These are phyloP conservation scores for Cryomyces antarcticus DNA, from an alignment of 495 filamentous ascomycete species.

Conservation along the genomic window DNA sequence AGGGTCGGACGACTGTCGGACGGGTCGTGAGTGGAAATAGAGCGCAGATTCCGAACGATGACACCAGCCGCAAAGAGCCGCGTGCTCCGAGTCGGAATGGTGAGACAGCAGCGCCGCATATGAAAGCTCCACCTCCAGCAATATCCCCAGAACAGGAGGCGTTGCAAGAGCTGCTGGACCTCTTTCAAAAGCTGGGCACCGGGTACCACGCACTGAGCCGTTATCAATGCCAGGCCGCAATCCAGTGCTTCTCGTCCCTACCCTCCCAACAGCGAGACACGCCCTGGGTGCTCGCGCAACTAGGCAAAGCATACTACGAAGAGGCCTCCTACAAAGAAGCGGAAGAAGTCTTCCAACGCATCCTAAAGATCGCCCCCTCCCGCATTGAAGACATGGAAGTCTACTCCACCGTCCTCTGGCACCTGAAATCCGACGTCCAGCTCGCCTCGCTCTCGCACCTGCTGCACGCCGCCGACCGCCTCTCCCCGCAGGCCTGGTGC, in stretches of 20 bases:
- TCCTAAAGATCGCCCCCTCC: constrained; percentile 56
- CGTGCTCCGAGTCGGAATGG: constrained; percentile 8
- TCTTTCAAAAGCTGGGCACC: constrained; percentile 62
- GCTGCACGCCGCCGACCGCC: constrained; percentile 62
- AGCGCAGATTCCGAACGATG: constrained; percentile 38
- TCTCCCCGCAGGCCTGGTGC: constrained; percentile 90
- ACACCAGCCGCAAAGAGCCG: constrained; percentile 34
- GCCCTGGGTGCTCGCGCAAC: constrained; percentile 81
- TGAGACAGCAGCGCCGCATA: not conserved
- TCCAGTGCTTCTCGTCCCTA: constrained; percentile 48
- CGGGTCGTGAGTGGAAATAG: constrained; percentile 76
- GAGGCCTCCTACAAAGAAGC: constrained; percentile 66
- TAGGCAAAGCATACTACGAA: constrained; percentile 79
- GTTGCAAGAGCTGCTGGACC: constrained; percentile 52
- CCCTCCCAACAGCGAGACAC: constrained; percentile 66
- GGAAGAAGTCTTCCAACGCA: constrained; percentile 59
- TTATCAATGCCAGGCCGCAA: constrained; percentile 57
- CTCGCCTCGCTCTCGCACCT: constrained; percentile 83
- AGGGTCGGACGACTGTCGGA: constrained; percentile 42
- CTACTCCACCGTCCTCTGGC: constrained; percentile 94
- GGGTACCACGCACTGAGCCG: constrained; percentile 58
- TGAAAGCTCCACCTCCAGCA: not conserved
- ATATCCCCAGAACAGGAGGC: constrained; percentile 35
- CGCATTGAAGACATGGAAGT: constrained; percentile 87
- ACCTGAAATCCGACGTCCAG: constrained; percentile 76